phyloP scores from a whole-genome alignment of 2,329 filamentous ascomycete genomes.

The Arachnomyces sp. region DNA sequence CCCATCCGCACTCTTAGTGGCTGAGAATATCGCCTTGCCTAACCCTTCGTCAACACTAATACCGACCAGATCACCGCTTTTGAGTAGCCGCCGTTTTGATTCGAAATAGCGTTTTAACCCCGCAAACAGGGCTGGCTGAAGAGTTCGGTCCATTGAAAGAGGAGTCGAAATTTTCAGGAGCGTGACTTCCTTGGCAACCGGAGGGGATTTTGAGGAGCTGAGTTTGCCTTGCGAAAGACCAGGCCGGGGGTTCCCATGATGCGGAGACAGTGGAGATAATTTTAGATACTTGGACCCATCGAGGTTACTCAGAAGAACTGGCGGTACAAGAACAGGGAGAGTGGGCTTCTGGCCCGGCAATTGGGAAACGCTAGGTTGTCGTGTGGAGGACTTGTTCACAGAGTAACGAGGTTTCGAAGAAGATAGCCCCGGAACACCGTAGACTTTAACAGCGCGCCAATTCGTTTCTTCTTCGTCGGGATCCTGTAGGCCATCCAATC shows the following conservation, averaged over 20 bases:
- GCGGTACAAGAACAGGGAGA: slow-evolving; percentile 69
- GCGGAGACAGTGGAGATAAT: slow-evolving; percentile 53
- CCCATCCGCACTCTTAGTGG: slow-evolving; percentile 46
- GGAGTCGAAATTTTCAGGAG: slow-evolving; percentile 85
- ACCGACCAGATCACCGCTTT: slow-evolving; percentile 79
- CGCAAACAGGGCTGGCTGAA: slow-evolving; percentile 79
- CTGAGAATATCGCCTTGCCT: slow-evolving; percentile 72
- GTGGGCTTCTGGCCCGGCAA: slow-evolving; percentile 39
- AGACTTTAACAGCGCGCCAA: slow-evolving; percentile 83
- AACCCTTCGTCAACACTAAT: slow-evolving; percentile 82
- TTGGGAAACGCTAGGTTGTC: slow-evolving; percentile 50
- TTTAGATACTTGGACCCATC: slow-evolving; percentile 71
- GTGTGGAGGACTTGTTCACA: slow-evolving; percentile 42
- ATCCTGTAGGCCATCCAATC: slow-evolving; percentile 25
- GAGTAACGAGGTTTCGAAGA: slow-evolving; percentile 50
- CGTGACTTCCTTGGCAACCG: slow-evolving; percentile 68
- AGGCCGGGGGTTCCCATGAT: slow-evolving; percentile 50
- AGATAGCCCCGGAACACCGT: slow-evolving; percentile 66
- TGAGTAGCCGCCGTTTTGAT: slow-evolving; percentile 70
- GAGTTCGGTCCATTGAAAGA: slow-evolving; percentile 71
- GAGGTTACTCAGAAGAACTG: slow-evolving; percentile 79
- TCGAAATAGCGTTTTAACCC: slow-evolving; percentile 87
- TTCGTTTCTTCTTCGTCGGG: slow-evolving; percentile 54
- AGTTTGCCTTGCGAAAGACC: slow-evolving; percentile 48
- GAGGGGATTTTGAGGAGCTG: slow-evolving; percentile 43